These are phyloP conservation scores for Diaporthe eres DNA, from an alignment of 2,329 filamentous ascomycete species.

Conservation along the genomic window DNA sequence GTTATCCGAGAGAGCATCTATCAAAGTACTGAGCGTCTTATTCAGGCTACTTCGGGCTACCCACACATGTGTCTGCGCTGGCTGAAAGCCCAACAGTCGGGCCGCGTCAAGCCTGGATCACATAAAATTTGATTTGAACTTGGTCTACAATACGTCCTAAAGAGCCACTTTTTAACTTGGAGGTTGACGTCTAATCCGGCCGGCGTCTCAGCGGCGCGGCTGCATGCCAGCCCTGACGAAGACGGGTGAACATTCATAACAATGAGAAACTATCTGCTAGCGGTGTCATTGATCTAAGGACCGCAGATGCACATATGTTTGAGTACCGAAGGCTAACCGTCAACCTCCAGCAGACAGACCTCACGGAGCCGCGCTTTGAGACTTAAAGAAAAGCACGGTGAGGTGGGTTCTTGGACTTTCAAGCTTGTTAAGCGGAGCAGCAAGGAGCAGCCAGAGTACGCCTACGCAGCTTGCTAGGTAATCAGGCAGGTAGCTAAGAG, in stretches of 20 bases:
- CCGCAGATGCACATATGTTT: background rate
- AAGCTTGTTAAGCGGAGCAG: background rate
- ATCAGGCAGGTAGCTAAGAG: background rate
- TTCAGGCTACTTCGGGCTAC: background rate
- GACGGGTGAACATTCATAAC: background rate
- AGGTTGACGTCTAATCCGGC: no score
- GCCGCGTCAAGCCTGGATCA: background rate
- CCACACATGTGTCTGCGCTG: background rate
- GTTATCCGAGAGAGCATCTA: background rate
- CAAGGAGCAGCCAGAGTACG: background rate
- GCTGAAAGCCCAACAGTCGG: background rate
- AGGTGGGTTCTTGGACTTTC: background rate
- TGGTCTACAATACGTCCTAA: background rate
- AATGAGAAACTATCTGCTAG: no score
- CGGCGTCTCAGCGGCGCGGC: background rate
- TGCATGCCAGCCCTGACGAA: no score
- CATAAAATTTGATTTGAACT: background rate
- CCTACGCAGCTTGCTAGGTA: background rate
- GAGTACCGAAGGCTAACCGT: background rate
- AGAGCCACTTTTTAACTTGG: background rate
- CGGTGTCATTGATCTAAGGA: background rate
- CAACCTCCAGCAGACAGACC: background rate
- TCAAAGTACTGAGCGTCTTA: background rate
- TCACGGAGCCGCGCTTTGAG: background rate
- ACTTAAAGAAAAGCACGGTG: background rate